Evolutionary conservation across 768 basidiomycete genomes (phyloP).

Genomic region (Inosperma sp.): DNA sequence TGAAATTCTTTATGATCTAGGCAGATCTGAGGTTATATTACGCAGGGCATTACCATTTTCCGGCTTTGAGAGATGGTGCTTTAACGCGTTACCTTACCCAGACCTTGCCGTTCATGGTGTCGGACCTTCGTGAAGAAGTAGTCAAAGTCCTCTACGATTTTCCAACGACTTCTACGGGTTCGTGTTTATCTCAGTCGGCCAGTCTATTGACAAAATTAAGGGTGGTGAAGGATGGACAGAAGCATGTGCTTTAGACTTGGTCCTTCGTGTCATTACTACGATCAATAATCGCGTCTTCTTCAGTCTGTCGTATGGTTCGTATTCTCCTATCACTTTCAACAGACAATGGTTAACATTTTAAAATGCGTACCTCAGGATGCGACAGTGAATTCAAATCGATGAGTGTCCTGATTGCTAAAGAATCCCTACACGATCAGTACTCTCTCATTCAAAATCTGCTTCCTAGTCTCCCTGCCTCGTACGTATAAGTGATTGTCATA

Average conservation of each 20-base stretch:
- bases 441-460: slow-evolving; percentile 17
- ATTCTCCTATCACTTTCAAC: not conserved
- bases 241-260: slow-evolving; percentile 22
- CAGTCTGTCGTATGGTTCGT: slow-evolving; percentile 45
- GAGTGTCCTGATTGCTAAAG: not conserved
- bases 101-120: slow-evolving; percentile 18
- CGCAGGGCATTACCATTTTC: slow-evolving; percentile 8
- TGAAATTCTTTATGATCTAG: not conserved
- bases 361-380: too few relatives aligned
- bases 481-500: not conserved
- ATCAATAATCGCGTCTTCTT: slow-evolving; percentile 45
- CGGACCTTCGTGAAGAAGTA: slow-evolving; percentile 26
- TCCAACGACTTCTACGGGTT: not conserved
- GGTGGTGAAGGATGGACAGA: slow-evolving; percentile 36
- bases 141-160: slow-evolving; percentile 12
- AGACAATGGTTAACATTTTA: too few relatives aligned
- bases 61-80: not conserved
- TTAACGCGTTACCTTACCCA: slow-evolving; percentile 23
- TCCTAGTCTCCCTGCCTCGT: slow-evolving; percentile 17
- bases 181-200: not conserved
- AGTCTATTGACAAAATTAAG: not conserved
- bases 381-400: not conserved
- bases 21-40: slow-evolving; percentile 8
- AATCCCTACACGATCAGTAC: slow-evolving; percentile 12
- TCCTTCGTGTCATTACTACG: slow-evolving; percentile 36